Evolutionary conservation across 2,329 filamentous ascomycete species (phyloP).

Genomic region (Lecanicillium sp.): DNA sequence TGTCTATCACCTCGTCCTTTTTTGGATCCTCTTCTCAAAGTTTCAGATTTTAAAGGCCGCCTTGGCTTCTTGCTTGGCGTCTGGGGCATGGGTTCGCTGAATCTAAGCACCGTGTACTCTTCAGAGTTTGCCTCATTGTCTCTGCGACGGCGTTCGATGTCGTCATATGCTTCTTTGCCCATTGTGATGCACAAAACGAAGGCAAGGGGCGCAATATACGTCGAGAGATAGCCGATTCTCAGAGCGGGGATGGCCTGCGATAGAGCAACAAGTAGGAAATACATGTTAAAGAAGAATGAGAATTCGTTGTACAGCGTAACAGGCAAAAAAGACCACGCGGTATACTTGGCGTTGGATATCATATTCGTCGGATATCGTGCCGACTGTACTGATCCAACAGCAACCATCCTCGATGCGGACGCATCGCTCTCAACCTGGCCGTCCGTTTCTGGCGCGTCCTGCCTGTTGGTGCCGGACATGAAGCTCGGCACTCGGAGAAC

Average conservation of each 20-base stretch:
- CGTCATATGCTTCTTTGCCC: conserved; percentile 92
- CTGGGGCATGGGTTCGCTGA: conserved; percentile 47
- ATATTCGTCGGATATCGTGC: conserved; percentile 81
- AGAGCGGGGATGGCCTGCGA: conserved; percentile 87
- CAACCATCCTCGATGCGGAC: conserved; percentile 64
- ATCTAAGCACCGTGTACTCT: conserved; percentile 69
- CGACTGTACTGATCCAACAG: conserved; percentile 66
- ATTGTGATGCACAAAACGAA: conserved; percentile 91
- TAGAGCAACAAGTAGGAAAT: conserved; percentile 89
- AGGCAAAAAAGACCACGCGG: conserved; percentile 86
- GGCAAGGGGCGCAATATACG: conserved; percentile 84
- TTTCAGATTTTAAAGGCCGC: conserved; percentile 36
- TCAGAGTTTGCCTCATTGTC: conserved; percentile 95
- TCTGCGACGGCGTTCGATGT: conserved; percentile 75
- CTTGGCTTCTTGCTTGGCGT: conserved; percentile 30
- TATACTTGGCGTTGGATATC: conserved; percentile 97
- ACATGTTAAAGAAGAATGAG: conserved; percentile 99
- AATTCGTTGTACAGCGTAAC: conserved; percentile 97
- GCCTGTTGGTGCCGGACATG: conserved; percentile 25
- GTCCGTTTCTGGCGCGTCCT: conserved; percentile 33
- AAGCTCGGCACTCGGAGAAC: conserved; percentile 14
- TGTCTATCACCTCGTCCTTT: conserved; percentile 21
- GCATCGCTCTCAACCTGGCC: conserved; percentile 52
- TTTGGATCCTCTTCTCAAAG: conserved; percentile 20
- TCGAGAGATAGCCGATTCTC: conserved; percentile 88